phyloP scores from a whole-genome alignment of 164 flowering plant species.

The Kalanchoe fedtschenkoi region DNA sequence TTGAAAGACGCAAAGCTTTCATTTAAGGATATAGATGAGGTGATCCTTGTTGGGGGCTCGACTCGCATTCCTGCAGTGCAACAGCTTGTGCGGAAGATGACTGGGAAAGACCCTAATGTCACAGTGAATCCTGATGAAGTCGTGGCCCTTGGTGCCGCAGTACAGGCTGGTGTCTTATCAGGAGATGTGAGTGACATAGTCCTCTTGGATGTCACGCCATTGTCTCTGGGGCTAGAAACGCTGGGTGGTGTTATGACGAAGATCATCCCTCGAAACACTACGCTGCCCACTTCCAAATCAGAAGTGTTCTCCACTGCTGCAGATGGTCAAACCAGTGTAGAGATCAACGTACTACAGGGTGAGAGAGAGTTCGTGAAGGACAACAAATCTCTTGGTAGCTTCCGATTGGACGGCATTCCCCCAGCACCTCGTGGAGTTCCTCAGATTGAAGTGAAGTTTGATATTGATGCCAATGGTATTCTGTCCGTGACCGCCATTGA shows the following conservation, averaged over 20 bases:
- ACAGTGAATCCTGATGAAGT: conserved; percentile 47
- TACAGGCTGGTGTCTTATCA: conserved; percentile 22
- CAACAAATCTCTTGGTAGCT: conserved; percentile 76
- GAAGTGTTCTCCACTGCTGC: conserved; percentile 30
- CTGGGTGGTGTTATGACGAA: conserved; percentile 28
- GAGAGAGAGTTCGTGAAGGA: conserved; percentile 81
- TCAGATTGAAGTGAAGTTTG: conserved; percentile 28
- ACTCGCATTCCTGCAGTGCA: conserved; percentile 39
- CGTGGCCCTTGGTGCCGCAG: conserved; percentile 29
- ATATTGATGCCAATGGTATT: conserved; percentile 28
- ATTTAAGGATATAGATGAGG: conserved; percentile 28
- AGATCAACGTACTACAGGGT: conserved; percentile 67
- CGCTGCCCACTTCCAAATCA: conserved; percentile 24
- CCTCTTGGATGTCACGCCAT: conserved; percentile 24
- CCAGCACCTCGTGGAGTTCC: conserved; percentile 67
- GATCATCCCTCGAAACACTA: conserved; percentile 24
- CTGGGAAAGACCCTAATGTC: conserved; percentile 34
- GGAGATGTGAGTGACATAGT: conserved; percentile 30
- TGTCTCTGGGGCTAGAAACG: conserved; percentile 24
- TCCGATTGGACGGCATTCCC: conserved; percentile 81
- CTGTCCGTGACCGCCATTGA: conserved; percentile 31
- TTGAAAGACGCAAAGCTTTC: conserved; percentile 31
- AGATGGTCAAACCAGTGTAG: conserved; percentile 29
- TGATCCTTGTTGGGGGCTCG: conserved; percentile 36
- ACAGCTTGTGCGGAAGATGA: conserved; percentile 27